phyloP scores from a whole-genome alignment of 257 asterid genomes.

The Gynochthodes officinalis region DNA sequence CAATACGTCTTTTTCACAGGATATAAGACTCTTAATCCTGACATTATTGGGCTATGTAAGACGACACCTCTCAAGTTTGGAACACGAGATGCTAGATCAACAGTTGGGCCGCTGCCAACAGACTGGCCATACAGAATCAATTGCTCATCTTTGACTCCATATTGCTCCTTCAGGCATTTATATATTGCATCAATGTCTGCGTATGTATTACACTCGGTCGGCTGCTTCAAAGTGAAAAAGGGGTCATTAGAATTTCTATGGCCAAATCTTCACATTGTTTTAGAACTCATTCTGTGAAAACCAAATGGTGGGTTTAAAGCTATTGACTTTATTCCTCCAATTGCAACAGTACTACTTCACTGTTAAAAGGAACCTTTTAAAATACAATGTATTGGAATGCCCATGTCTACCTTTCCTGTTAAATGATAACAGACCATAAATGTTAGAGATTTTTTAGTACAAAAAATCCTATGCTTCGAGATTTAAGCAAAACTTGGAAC shows the following conservation, averaged over 20 bases:
- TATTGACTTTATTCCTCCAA: neutral
- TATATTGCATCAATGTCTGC: conserved; percentile 98
- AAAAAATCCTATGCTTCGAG: neutral
- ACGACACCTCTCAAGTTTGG: conserved; percentile 94
- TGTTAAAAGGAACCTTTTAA: neutral
- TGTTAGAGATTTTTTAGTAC: neutral
- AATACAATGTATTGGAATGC: neutral
- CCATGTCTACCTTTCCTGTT: neutral
- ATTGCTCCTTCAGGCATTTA: conserved; percentile 93
- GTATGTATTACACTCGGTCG: conserved; percentile 94
- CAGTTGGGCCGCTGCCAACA: conserved; percentile 98
- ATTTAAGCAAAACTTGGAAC: neutral
- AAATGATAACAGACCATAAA: neutral
- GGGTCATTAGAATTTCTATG: conserved; percentile 20
- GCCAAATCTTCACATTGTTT: neutral
- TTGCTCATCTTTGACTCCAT: conserved; percentile 89
- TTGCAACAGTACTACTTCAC: neutral
- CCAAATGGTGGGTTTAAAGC: neutral
- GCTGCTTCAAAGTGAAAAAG: conserved; percentile 69
- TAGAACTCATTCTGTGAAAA: neutral
- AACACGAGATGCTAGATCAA: conserved; percentile 85
- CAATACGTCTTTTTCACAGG: conserved; percentile 91
- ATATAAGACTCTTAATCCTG: conserved; percentile 95
- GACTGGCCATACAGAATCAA: conserved; percentile 93
- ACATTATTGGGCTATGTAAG: conserved; percentile 92